Conservation (phyloP, 2,329 filamentous ascomycete genomes). For the Exophiala lecanii-corni region DNA sequence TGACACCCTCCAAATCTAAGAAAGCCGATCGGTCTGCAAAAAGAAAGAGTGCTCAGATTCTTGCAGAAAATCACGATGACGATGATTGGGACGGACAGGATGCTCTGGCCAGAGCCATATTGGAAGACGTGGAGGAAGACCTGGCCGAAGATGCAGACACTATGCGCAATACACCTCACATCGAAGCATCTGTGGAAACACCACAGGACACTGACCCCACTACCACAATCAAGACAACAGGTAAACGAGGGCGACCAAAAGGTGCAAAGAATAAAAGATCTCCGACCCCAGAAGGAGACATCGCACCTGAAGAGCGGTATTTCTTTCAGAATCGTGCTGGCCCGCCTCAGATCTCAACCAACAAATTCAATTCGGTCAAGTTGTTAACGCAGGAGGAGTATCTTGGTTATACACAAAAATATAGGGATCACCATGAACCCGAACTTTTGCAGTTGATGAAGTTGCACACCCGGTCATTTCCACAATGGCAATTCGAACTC, state of each 20-base stretch:
- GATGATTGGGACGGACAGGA: slow-evolving; percentile 60
- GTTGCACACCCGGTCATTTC: slow-evolving; percentile 75
- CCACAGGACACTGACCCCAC: slow-evolving; percentile 34
- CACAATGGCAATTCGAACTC: slow-evolving; percentile 90
- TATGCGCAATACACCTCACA: slow-evolving; percentile 26
- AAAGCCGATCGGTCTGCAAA: slow-evolving; percentile 81
- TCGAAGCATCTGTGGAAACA: slow-evolving; percentile 31
- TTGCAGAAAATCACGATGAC: slow-evolving; percentile 72
- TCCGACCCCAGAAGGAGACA: slow-evolving; percentile 72
- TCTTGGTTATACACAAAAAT: slow-evolving; percentile 63
- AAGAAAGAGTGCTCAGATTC: slow-evolving; percentile 72
- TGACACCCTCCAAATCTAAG: slow-evolving; percentile 60
- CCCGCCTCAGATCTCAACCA: slow-evolving; percentile 76
- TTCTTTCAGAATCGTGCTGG: slow-evolving; percentile 89
- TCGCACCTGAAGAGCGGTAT: slow-evolving; percentile 85
- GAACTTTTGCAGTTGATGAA: slow-evolving; percentile 69
- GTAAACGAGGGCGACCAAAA: slow-evolving; percentile 55
- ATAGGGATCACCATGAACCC: slow-evolving; percentile 62
- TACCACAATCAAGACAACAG: slow-evolving; percentile 45
- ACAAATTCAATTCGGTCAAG: slow-evolving; percentile 68
- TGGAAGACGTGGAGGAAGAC: slow-evolving; percentile 41
- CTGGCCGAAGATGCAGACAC: slow-evolving; percentile 30
- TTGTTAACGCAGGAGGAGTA: slow-evolving; percentile 91
- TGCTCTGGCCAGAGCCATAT: slow-evolving; percentile 64
- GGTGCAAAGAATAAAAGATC: slow-evolving; percentile 58